A percentile compares a stretch with the other conserved stretches of the same genome.
phyloP scores from a whole-genome alignment of 1,139 yeast genomes.

The Diutina pseudorugosa region DNA sequence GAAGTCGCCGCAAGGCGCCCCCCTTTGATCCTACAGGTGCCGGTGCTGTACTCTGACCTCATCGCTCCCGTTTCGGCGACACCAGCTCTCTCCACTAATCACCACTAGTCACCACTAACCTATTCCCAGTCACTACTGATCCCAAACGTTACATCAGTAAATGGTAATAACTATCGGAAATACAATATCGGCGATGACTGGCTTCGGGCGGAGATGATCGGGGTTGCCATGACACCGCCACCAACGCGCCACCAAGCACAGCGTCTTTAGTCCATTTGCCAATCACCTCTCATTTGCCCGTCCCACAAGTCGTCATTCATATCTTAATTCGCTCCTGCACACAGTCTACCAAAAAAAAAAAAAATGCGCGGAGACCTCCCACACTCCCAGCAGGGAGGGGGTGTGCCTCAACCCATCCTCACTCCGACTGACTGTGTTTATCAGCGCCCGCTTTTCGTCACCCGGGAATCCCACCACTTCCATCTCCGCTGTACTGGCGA shows the following conservation, averaged over 20 bases:
- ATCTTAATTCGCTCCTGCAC: not conserved
- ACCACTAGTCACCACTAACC: too few relatives aligned
- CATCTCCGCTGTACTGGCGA: not conserved
- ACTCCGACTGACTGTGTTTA: not conserved
- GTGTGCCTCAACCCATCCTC: not conserved
- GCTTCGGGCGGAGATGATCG: too few relatives aligned
- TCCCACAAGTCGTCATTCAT: not conserved
- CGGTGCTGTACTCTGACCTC: not conserved
- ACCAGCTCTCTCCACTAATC: too few relatives aligned
- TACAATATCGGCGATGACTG: too few relatives aligned
- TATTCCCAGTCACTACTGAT: too few relatives aligned
- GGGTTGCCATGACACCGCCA: too few relatives aligned
- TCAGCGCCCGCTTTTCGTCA: not conserved
- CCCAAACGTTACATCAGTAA: too few relatives aligned
- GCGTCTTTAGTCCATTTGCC: too few relatives aligned
- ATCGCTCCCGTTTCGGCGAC: not conserved
- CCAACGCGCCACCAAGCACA: too few relatives aligned
- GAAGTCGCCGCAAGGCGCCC: not conserved
- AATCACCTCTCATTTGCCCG: too few relatives aligned
- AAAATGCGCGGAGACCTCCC: not conserved
- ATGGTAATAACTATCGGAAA: too few relatives aligned
- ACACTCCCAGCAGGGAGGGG: not conserved
- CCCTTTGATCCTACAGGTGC: not conserved
- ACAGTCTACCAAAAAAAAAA: too few relatives aligned
- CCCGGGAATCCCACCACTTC: not conserved